Conservation (phyloP, 208 protist genomes). For the Acanthamoeba culbertsoni region DNA sequence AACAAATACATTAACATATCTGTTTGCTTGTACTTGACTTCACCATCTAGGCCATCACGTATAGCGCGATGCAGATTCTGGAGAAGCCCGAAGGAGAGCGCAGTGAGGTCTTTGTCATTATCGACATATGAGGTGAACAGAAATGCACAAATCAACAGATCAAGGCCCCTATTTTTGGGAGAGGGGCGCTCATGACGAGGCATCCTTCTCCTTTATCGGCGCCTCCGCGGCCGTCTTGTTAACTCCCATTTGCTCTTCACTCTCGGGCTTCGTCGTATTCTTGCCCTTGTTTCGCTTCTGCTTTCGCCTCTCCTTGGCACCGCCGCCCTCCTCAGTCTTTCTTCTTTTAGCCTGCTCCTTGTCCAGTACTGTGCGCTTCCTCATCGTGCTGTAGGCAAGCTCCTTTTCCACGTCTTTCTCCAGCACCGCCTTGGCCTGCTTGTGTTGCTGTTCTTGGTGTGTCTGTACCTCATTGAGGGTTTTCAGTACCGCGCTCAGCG, state of each 20-base stretch:
- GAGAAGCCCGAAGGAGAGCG: slow-evolving; percentile 29
- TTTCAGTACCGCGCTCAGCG: not conserved
- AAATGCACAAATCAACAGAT: not conserved
- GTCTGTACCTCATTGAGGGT: not conserved
- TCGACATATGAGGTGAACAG: slow-evolving; percentile 36
- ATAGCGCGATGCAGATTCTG: slow-evolving; percentile 32
- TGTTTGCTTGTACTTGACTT: not conserved
- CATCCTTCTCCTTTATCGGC: too few relatives aligned
- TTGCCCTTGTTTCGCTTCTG: too few relatives aligned
- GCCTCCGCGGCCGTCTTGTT: too few relatives aligned
- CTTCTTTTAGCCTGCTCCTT: not conserved
- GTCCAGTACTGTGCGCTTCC: not conserved
- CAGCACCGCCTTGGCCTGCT: not conserved
- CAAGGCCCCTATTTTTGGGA: not conserved
- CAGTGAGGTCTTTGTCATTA: slow-evolving; percentile 46
- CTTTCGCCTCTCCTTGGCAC: too few relatives aligned
- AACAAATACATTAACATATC: not conserved
- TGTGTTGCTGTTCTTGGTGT: too few relatives aligned
- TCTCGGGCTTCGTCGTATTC: too few relatives aligned
- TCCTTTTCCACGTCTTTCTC: not conserved
- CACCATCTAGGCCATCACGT: slow-evolving; percentile 30
- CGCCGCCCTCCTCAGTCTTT: not conserved
- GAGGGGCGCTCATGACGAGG: too few relatives aligned
- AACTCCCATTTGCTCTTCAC: too few relatives aligned
- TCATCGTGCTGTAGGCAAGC: not conserved